Evolutionary conservation across 257 asterid species (phyloP).

Genomic region (Capsicum pubescens): DNA sequence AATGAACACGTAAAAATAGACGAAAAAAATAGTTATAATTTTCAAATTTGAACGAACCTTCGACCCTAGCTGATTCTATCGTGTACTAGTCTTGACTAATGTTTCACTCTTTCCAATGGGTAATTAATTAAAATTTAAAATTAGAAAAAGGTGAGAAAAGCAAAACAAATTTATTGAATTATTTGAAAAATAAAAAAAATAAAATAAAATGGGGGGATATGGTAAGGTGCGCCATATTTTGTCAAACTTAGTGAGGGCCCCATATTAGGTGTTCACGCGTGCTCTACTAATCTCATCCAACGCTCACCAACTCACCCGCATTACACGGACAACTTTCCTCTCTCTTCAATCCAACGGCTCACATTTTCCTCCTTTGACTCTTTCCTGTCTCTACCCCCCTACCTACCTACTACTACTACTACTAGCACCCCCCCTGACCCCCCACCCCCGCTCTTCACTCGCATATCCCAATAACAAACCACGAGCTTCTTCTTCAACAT

Average conservation of each 20-base stretch:
- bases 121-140: not conserved
- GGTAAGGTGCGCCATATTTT: constrained; percentile 39
- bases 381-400: constrained; percentile 26
- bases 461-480: constrained; percentile 11
- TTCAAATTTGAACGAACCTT: too few species aligned
- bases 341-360: constrained; percentile 55
- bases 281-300: constrained; percentile 62
- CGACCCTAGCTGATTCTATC: too few species aligned
- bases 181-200: not conserved
- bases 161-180: not conserved
- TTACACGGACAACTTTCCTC: constrained; percentile 58
- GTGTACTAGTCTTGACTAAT: not conserved
- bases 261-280: constrained; percentile 66
- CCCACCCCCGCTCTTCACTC: constrained; percentile 17
- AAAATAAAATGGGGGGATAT: constrained; percentile 43
- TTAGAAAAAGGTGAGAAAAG: not conserved
- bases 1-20: too few species aligned
- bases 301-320: constrained; percentile 58
- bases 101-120: not conserved
- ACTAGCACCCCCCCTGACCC: not conserved
- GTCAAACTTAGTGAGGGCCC: constrained; percentile 77
- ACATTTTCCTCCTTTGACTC: constrained; percentile 61
- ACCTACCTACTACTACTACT: not conserved
- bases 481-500: constrained; percentile 18
- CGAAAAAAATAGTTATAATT: too few species aligned